Base-by-base conservation (phyloP, 2,329 filamentous ascomycete species). In the Penicillium sp. region DNA sequence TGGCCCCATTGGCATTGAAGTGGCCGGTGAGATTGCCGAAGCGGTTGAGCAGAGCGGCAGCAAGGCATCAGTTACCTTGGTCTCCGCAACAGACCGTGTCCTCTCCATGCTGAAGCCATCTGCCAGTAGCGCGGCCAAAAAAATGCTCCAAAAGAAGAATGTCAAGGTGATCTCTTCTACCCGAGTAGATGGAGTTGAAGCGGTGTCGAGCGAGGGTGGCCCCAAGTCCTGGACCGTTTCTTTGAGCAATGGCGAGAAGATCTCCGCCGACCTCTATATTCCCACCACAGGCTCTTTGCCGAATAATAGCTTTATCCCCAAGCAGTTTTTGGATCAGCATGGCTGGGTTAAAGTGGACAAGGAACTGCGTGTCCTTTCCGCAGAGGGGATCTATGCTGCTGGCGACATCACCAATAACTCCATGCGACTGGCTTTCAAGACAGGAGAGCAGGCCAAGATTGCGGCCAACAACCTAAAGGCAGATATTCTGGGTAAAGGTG, bases 221-320 rank as follows among this genome's bases (percentile, higher is more conserved):
- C 70, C 74, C 29, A 75, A 71, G 24, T 72, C 72, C 43, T 79
- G 75, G 55, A 73, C 75, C 3, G 62, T 82, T 21, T 63, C 65
- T 3, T 66, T 83, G 16, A 70, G 68, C 55, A 78, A 81, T 53
- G 82, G 82, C 37, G 71, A 77, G 42, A 73, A 67, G 2, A 60
- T 81, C 34, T 72, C 73, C 1, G 75, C 77, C 2, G 83, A 85
- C 60, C 56, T 83, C 21, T 84, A 81, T 63, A 78, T 86, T 51
- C 75, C 78, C 3, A 80, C 80, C 0, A 76, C 76, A 13, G 83
- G 83, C 24, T 78, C 78, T 11, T 63, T 69, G 7, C 82, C 82
- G 0, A 85, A 83, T 67, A 81, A 77, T 18, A 72, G 70, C 8
- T 86, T 78, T 65, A 69, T 86, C 1, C 81, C 83, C 0, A 48